Conservation (phyloP, 2,329 filamentous ascomycete species). For the Ophiostoma populinum region DNA sequence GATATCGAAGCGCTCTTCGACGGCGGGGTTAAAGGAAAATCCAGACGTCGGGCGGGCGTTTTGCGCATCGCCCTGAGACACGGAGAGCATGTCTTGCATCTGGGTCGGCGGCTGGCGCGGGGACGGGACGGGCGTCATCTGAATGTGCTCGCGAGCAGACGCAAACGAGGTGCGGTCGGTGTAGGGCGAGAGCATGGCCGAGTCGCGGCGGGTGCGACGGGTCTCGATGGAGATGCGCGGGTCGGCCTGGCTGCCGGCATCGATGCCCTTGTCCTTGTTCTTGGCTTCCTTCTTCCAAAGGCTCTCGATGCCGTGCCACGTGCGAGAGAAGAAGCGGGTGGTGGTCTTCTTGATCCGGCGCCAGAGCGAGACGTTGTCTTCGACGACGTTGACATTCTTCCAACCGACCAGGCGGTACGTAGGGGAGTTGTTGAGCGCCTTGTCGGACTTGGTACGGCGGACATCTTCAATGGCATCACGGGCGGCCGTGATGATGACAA, state of each 20-base stretch:
- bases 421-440: conserved; percentile 86
- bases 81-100: conserved; percentile 18
- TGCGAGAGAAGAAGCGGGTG: conserved; percentile 38
- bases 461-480: conserved; percentile 96
- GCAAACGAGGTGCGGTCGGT: conserved; percentile 29
- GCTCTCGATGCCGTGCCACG: conserved; percentile 30
- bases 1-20: conserved; percentile 18
- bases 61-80: conserved; percentile 20
- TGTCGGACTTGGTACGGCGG: conserved; percentile 77
- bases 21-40: conserved; percentile 19
- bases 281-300: conserved; percentile 33
- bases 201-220: conserved; percentile 32
- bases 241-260: conserved; percentile 27
- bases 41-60: conserved; percentile 18
- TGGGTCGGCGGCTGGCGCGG: conserved; percentile 25
- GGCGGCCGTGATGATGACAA: conserved; percentile 70
- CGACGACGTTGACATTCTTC: conserved; percentile 82
- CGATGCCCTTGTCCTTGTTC: conserved; percentile 31
- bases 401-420: conserved; percentile 79
- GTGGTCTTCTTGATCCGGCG: conserved; percentile 80
- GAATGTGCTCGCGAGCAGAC: conserved; percentile 55
- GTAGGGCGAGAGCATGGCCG: conserved; percentile 34
- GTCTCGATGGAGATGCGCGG: conserved; percentile 51
- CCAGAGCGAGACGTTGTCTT: conserved; percentile 75
- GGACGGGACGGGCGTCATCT: conserved; percentile 90